These are phyloP conservation scores for Trifolium subterraneum DNA, from an alignment of 306 rosid genomes.

Conservation along the genomic window DNA sequence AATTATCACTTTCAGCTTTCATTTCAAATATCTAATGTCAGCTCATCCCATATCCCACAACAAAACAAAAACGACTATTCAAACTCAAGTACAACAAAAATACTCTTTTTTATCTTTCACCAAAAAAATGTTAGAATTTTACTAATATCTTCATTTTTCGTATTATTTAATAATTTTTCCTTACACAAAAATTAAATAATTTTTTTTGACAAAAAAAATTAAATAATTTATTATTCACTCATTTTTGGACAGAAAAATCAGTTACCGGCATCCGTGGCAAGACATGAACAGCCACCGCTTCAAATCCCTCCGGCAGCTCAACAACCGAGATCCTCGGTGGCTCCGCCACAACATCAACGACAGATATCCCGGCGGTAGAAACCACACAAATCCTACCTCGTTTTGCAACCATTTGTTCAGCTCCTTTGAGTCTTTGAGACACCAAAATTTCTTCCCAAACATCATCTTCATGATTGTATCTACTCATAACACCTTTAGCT, in stretches of 20 bases:
- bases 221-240: neutral
- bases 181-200: neutral
- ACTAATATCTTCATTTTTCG: neutral
- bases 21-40: neutral
- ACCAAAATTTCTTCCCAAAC: constrained; percentile 61
- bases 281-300: constrained; percentile 68
- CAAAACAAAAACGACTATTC: neutral
- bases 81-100: constrained; percentile 27
- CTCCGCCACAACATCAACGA: constrained; percentile 57
- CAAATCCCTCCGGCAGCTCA: constrained; percentile 60
- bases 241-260: neutral
- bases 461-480: constrained; percentile 53
- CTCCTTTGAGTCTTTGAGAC: constrained; percentile 57
- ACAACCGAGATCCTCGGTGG: constrained; percentile 50
- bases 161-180: neutral
- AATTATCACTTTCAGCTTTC: constrained; percentile 48
- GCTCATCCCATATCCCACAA: neutral
- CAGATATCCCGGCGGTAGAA: constrained; percentile 54
- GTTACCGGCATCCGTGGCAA: constrained; percentile 64
- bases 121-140: neutral
- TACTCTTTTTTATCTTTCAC: neutral
- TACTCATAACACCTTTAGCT: constrained; percentile 54
- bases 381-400: constrained; percentile 68
- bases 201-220: neutral
- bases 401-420: constrained; percentile 66